phyloP scores from a whole-genome alignment of 179 eudicot genomes.

The Vitellaria paradoxa region DNA sequence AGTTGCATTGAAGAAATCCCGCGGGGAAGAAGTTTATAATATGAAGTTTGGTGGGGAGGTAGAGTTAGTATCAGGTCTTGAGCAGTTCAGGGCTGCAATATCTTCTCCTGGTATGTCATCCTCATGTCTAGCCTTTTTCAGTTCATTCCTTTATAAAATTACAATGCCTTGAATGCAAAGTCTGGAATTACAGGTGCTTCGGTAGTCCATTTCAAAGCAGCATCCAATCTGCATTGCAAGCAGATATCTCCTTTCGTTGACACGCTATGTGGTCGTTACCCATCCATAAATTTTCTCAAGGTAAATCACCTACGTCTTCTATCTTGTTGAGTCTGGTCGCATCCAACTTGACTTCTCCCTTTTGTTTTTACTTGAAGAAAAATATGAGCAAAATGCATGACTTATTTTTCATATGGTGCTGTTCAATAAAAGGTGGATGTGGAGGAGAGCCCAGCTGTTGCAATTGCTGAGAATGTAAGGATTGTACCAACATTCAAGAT shows the following conservation, averaged over 20 bases:
- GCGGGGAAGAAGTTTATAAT: constrained; percentile 74
- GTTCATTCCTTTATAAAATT: not conserved
- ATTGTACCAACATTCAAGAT: constrained; percentile 79
- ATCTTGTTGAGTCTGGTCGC: not conserved
- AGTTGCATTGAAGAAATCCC: constrained; percentile 81
- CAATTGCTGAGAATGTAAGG: constrained; percentile 61
- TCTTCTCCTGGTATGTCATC: constrained; percentile 60
- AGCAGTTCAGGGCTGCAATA: constrained; percentile 68
- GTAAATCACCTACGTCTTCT: constrained; percentile 22
- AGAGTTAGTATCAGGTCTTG: constrained; percentile 54
- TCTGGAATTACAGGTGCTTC: constrained; percentile 51
- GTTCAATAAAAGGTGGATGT: constrained; percentile 56
- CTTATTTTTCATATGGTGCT: not conserved
- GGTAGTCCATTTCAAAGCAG: constrained; percentile 60
- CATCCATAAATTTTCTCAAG: constrained; percentile 76
- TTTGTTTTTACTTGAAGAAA: not conserved
- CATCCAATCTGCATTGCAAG: constrained; percentile 56
- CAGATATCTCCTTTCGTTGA: constrained; percentile 58
- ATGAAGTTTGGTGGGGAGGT: constrained; percentile 85
- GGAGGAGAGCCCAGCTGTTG: constrained; percentile 52
- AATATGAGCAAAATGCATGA: not conserved
- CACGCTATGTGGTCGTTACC: constrained; percentile 56
- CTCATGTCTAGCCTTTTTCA: not conserved
- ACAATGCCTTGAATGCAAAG: not conserved
- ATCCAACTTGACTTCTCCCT: not conserved